These are phyloP conservation scores for Phoma sp. DNA, from an alignment of 2,329 filamentous ascomycete species.

Conservation along the genomic window DNA sequence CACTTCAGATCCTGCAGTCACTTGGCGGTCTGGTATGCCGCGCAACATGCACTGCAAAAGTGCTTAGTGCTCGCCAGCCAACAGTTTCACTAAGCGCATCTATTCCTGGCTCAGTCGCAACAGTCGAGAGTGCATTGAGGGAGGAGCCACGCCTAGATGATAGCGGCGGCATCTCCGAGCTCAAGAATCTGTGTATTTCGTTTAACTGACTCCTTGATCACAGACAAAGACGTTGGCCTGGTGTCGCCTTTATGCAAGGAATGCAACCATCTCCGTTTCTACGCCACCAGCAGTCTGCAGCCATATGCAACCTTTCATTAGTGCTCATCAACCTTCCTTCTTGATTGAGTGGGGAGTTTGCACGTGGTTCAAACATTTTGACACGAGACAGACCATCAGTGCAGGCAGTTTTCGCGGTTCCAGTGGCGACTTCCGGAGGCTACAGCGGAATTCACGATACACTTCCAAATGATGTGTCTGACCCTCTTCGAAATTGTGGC, in stretches of 20 bases:
- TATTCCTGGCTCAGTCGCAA: constrained; percentile 13
- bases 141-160: constrained; percentile 3
- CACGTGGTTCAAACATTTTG: constrained; percentile 10
- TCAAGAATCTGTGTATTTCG: neutral
- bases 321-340: neutral
- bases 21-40: neutral
- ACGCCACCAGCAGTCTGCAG: neutral
- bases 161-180: constrained; percentile 4
- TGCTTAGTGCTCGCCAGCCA: constrained; percentile 15
- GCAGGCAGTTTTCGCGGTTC: constrained; percentile 1
- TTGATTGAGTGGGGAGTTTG: neutral
- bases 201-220: neutral
- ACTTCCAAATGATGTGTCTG: constrained; percentile 1
- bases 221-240: neutral
- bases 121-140: constrained; percentile 5
- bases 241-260: neutral
- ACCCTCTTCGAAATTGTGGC: neutral
- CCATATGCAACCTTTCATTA: neutral
- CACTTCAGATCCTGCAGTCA: constrained; percentile 5
- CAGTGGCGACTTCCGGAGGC: constrained; percentile 1
- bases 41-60: constrained; percentile 2
- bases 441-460: neutral
- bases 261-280: constrained; percentile 11
- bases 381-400: neutral
- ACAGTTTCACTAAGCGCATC: constrained; percentile 29